Evolutionary conservation across 1,284 basidiomycete species (phyloP).

Genomic region (Coniferiporia sulphurascens): DNA sequence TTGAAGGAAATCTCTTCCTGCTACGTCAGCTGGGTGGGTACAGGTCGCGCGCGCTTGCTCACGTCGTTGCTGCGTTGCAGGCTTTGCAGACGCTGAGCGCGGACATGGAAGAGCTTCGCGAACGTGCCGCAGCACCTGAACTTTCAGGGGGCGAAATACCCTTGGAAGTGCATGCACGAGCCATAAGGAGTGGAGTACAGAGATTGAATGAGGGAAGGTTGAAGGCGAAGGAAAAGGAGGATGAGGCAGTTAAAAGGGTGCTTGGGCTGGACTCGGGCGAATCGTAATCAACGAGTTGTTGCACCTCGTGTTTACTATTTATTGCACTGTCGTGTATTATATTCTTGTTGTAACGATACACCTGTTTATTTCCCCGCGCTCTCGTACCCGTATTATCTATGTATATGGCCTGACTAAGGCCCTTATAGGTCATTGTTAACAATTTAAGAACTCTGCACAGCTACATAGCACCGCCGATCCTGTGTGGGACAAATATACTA

Average conservation of each 20-base stretch:
- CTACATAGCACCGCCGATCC: neutral
- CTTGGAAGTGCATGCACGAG: conserved; percentile 65
- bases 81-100: conserved; percentile 56
- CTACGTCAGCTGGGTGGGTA: conserved; percentile 52
- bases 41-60: conserved; percentile 51
- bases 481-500: neutral
- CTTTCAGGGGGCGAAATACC: conserved; percentile 54
- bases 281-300: neutral
- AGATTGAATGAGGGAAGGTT: conserved; percentile 54
- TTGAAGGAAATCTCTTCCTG: conserved; percentile 46
- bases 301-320: neutral
- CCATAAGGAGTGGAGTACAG: conserved; percentile 57
- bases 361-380: neutral
- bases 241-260: conserved; percentile 29
- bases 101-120: conserved; percentile 69
- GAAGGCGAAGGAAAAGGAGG: conserved; percentile 32
- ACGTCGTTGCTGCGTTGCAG: conserved; percentile 58
- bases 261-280: conserved; percentile 20
- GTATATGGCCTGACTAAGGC: neutral
- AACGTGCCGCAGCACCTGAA: conserved; percentile 60
- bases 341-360: neutral
- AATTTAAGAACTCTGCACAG: too few species aligned
- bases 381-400: too few species aligned
- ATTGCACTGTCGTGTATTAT: neutral
- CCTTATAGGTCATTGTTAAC: too few species aligned